A percentile compares a stretch with the other conserved stretches of the same genome.
These are phyloP conservation scores for Verticillium nonalfalfae DNA, from an alignment of 2,329 filamentous ascomycete species.

Conservation along the genomic window DNA sequence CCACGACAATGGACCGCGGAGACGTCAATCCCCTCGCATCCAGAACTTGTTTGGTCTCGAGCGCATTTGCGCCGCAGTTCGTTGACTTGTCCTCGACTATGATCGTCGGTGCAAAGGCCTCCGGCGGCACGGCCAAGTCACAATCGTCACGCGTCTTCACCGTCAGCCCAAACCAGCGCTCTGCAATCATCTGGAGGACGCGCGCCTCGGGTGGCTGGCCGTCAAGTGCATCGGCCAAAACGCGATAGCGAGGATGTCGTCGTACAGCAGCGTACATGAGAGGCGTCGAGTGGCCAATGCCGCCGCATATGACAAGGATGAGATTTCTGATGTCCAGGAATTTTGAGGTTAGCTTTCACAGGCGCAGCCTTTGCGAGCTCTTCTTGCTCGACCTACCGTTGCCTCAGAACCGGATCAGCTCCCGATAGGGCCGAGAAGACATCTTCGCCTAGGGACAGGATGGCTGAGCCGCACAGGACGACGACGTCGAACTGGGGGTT, in stretches of 20 bases:
- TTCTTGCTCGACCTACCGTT: background rate
- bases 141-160: background rate
- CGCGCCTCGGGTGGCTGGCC: conserved; percentile 28
- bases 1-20: conserved; percentile 22
- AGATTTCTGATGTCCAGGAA: background rate
- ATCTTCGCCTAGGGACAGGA: conserved; percentile 5
- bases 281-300: conserved; percentile 36
- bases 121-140: background rate
- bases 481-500: conserved; percentile 4
- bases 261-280: conserved; percentile 32
- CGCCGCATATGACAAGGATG: conserved; percentile 32
- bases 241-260: conserved; percentile 18
- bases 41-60: conserved; percentile 25
- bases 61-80: conserved; percentile 37
- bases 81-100: conserved; percentile 36
- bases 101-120: conserved; percentile 11
- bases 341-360: background rate
- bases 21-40: conserved; percentile 16
- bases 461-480: conserved; percentile 8
- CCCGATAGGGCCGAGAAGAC: conserved; percentile 3
- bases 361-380: background rate
- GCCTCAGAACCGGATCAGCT: background rate
- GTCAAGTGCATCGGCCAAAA: conserved; percentile 18
- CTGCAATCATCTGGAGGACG: conserved; percentile 27
- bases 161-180: conserved; percentile 16